A percentile compares a stretch with the other conserved stretches of the same genome.
Conservation (phyloP, 805 yeast genomes). For the Zygosaccharomyces rouxii region DNA sequence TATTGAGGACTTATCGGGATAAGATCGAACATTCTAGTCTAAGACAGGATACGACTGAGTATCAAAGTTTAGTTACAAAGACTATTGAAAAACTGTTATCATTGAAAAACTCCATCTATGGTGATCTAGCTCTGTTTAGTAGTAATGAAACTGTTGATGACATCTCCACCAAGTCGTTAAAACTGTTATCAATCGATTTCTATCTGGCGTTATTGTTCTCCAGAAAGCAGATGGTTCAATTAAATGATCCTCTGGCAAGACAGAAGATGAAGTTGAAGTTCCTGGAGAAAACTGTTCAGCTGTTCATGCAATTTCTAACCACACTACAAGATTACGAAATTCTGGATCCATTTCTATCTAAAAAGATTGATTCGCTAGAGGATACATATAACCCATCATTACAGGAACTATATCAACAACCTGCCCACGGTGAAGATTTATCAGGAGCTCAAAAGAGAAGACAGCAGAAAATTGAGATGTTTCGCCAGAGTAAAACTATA, state of each 20-base stretch:
- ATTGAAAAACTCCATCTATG: constrained; percentile 41
- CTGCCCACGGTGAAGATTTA: constrained; percentile 19
- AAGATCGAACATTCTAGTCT: constrained; percentile 22
- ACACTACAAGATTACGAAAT: constrained; percentile 44
- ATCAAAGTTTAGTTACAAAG: constrained; percentile 37
- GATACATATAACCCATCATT: constrained; percentile 40
- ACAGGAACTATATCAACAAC: constrained; percentile 25
- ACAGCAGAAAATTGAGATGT: constrained; percentile 67
- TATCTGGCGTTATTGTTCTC: constrained; percentile 44
- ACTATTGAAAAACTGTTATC: constrained; percentile 42
- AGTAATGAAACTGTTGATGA: constrained; percentile 69
- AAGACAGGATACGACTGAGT: constrained; percentile 42
- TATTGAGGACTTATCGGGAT: constrained; percentile 17
- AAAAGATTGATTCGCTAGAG: constrained; percentile 40
- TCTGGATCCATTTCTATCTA: constrained; percentile 37
- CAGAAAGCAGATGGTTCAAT: constrained; percentile 25
- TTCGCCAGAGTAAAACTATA: constrained; percentile 55
- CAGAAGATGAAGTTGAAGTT: constrained; percentile 33
- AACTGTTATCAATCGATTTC: constrained; percentile 56
- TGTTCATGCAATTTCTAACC: constrained; percentile 45
- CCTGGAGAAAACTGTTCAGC: constrained; percentile 41
- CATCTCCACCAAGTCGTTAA: constrained; percentile 56
- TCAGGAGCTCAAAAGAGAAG: constrained; percentile 43
- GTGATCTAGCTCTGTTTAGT: constrained; percentile 59
- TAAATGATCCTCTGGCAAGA: constrained; percentile 13